phyloP scores from a whole-genome alignment of 2,329 filamentous ascomycete genomes.

The Amphichorda felina region DNA sequence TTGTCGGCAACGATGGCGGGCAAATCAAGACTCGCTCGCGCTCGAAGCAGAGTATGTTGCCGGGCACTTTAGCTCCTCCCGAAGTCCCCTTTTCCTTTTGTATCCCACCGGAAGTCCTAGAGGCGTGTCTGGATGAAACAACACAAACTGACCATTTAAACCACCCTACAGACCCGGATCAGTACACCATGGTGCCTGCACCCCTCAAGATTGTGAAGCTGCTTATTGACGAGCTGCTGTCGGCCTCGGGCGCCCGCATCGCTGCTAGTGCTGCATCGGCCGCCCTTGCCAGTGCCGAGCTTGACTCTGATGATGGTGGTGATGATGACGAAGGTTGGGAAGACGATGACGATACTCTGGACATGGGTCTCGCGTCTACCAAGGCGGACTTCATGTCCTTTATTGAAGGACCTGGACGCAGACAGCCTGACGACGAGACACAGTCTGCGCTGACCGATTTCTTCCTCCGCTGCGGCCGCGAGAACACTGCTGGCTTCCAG shows the following conservation, averaged over 20 bases:
- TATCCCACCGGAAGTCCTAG: not conserved
- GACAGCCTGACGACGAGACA: constrained; percentile 80
- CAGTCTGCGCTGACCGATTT: constrained; percentile 75
- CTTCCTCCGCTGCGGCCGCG: constrained; percentile 51
- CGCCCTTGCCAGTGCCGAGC: constrained; percentile 47
- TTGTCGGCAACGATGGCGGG: constrained; percentile 61
- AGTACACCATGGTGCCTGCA: constrained; percentile 77
- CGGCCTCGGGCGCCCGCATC: constrained; percentile 56
- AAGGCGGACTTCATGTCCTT: constrained; percentile 75
- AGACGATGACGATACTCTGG: constrained; percentile 65
- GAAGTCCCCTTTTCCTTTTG: not conserved
- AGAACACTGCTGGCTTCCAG: constrained; percentile 43
- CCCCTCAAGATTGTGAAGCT: constrained; percentile 95
- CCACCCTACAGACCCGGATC: constrained; percentile 59
- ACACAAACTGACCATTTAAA: not conserved
- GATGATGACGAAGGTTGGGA: constrained; percentile 82
- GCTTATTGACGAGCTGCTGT: constrained; percentile 80
- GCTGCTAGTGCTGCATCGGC: constrained; percentile 52
- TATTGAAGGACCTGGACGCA: constrained; percentile 44
- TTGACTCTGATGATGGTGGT: constrained; percentile 51
- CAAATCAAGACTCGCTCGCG: constrained; percentile 90
- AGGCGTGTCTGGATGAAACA: not conserved
- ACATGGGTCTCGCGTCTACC: constrained; percentile 58
- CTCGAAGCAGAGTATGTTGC: constrained; percentile 59
- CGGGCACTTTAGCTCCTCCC: too few relatives aligned